A percentile compares a stretch with the other conserved stretches of the same genome.
Evolutionary conservation across 2,329 filamentous ascomycete genomes (phyloP).

Genomic region (Alternaria atra): DNA sequence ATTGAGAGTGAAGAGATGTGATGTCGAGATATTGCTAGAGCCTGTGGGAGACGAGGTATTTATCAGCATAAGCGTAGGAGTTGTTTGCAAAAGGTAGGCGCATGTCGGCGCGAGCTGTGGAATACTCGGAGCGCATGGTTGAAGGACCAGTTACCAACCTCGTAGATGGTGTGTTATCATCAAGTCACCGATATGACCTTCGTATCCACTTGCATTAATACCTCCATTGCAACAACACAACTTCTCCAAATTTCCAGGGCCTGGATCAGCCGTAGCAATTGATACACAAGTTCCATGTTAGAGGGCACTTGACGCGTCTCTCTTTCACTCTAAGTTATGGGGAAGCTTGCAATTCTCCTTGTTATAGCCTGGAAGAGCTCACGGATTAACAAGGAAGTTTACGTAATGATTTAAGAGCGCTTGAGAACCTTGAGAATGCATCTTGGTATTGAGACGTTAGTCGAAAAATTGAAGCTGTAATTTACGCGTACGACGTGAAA

Average conservation of each 20-base stretch:
- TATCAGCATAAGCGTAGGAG: constrained; percentile 7
- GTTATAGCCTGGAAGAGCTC: not conserved
- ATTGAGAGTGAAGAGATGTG: not conserved
- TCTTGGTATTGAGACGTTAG: not conserved
- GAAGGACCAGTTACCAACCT: not conserved
- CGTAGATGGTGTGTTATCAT: not conserved
- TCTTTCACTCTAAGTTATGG: not conserved
- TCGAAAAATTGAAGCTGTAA: not conserved
- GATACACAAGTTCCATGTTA: not conserved
- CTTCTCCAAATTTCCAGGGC: not conserved
- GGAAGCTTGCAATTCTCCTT: not conserved
- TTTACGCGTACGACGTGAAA: not conserved
- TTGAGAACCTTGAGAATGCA: not conserved
- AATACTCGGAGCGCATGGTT: not conserved
- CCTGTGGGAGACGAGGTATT: not conserved
- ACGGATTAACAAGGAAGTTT: too few species aligned
- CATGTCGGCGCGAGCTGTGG: not conserved
- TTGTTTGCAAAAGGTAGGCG: not conserved
- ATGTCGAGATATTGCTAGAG: not conserved
- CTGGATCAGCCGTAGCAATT: not conserved
- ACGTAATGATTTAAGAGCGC: not conserved
- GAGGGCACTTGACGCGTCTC: not conserved
- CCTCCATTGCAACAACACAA: not conserved
- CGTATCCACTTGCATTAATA: not conserved
- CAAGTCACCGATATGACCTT: not conserved